These are phyloP conservation scores for Coemansia sp. DNA, from an alignment of 192 early-diverging fungal species.

Conservation along the genomic window DNA sequence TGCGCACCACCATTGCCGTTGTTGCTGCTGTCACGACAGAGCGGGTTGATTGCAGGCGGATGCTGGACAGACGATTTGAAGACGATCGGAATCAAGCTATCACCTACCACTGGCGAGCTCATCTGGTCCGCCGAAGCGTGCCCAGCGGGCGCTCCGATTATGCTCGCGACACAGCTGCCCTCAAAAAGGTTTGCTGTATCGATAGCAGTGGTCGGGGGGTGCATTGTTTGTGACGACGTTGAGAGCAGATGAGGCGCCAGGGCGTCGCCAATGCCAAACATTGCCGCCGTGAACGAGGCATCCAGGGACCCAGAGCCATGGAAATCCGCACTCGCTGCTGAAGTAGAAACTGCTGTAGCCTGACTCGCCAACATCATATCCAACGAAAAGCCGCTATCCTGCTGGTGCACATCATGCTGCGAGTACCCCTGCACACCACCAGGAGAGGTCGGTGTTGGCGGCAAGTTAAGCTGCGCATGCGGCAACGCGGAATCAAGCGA, in stretches of 20 bases:
- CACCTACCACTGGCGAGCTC: conserved; percentile 11
- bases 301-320: conserved; percentile 19
- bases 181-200: conserved; percentile 3
- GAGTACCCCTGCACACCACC: conserved; percentile 38
- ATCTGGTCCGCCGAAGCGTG: background rate
- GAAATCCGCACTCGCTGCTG: conserved; percentile 19
- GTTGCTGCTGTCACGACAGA: conserved; percentile 17
- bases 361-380: conserved; percentile 41
- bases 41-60: conserved; percentile 38
- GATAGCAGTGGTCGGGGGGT: background rate
- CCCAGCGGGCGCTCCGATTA: background rate
- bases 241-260: conserved; percentile 20
- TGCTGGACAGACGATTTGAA: conserved; percentile 48
- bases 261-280: conserved; percentile 28
- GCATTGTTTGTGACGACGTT: conserved; percentile 4
- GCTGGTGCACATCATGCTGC: conserved; percentile 29
- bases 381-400: conserved; percentile 19
- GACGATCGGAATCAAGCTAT: conserved; percentile 40
- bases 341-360: background rate
- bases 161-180: background rate
- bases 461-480: conserved; percentile 45
- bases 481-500: conserved; percentile 26
- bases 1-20: conserved; percentile 9
- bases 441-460: conserved; percentile 41
- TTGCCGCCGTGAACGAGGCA: conserved; percentile 40